Evolutionary conservation across 129 eudicot species (phyloP).

Genomic region (Tanacetum coccineum): DNA sequence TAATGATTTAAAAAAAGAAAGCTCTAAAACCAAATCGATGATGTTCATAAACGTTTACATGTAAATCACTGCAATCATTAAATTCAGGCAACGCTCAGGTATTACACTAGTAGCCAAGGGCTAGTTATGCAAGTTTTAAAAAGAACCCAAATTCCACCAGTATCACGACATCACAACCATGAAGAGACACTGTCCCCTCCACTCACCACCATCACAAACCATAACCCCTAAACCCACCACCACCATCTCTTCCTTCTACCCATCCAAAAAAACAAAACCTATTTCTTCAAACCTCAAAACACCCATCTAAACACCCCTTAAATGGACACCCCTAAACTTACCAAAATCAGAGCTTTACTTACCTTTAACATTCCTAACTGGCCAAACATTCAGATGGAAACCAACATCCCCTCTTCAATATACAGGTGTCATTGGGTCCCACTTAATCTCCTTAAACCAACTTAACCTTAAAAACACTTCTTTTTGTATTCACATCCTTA

Average conservation of each 20-base stretch:
- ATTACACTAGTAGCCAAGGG: too few species aligned
- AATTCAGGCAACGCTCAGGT: too few species aligned
- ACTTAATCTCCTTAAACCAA: slow-evolving; percentile 70
- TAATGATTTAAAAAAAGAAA: too few species aligned
- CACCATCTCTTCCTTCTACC: slow-evolving; percentile 32
- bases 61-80: too few species aligned
- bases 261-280: slow-evolving; percentile 44
- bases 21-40: too few species aligned
- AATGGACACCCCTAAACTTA: slow-evolving; percentile 62
- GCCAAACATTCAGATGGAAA: slow-evolving; percentile 95
- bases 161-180: slow-evolving; percentile 18
- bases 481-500: slow-evolving; percentile 39
- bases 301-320: slow-evolving; percentile 18
- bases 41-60: too few species aligned
- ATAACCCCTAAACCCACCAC: slow-evolving; percentile 17
- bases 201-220: slow-evolving; percentile 23
- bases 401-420: slow-evolving; percentile 60
- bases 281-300: slow-evolving; percentile 33
- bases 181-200: slow-evolving; percentile 42
- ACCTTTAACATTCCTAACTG: slow-evolving; percentile 93
- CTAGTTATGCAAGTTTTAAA: too few species aligned
- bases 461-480: slow-evolving; percentile 33
- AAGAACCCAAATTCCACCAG: not conserved
- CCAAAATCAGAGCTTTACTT: slow-evolving; percentile 68
- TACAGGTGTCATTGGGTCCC: slow-evolving; percentile 75